A percentile compares a stretch with the other conserved stretches of the same genome.
Conservation (phyloP, 129 eudicot genomes). For the Flaveria robusta region DNA sequence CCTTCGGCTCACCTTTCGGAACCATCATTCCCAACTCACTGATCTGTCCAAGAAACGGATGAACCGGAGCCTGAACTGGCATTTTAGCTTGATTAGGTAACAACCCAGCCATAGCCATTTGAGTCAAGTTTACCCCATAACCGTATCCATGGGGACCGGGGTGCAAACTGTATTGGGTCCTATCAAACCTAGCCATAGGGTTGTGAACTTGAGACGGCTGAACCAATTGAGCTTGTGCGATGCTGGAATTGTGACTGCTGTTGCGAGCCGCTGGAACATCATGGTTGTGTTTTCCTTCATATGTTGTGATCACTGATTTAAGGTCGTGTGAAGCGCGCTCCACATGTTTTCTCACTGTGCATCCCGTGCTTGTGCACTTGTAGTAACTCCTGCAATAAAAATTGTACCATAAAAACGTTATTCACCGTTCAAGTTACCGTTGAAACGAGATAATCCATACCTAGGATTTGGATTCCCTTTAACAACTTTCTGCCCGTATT, state of each 20-base stretch:
- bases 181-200: slow-evolving; percentile 45
- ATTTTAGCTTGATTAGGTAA: slow-evolving; percentile 40
- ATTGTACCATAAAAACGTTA: not conserved
- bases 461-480: slow-evolving; percentile 88
- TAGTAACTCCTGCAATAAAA: slow-evolving; percentile 65
- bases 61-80: slow-evolving; percentile 30
- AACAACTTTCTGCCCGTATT: slow-evolving; percentile 77
- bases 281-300: slow-evolving; percentile 80
- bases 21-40: slow-evolving; percentile 51
- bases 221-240: slow-evolving; percentile 41
- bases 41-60: slow-evolving; percentile 47
- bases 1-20: slow-evolving; percentile 59
- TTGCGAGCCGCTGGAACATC: slow-evolving; percentile 76
- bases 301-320: slow-evolving; percentile 73
- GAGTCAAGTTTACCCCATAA: slow-evolving; percentile 47
- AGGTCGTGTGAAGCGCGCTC: slow-evolving; percentile 80
- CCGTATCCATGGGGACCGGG: slow-evolving; percentile 48
- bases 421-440: not conserved
- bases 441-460: slow-evolving; percentile 17
- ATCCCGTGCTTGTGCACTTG: slow-evolving; percentile 71
- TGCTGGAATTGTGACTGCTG: slow-evolving; percentile 48
- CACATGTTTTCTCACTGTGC: slow-evolving; percentile 74
- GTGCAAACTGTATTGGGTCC: slow-evolving; percentile 43
- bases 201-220: slow-evolving; percentile 52
- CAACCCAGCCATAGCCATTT: slow-evolving; percentile 53